Percentiles rank a stretch among this genome's conserved stretches.
Conservation (phyloP, 1,139 yeast genomes). For the Hyphopichia buzzinii region DNA sequence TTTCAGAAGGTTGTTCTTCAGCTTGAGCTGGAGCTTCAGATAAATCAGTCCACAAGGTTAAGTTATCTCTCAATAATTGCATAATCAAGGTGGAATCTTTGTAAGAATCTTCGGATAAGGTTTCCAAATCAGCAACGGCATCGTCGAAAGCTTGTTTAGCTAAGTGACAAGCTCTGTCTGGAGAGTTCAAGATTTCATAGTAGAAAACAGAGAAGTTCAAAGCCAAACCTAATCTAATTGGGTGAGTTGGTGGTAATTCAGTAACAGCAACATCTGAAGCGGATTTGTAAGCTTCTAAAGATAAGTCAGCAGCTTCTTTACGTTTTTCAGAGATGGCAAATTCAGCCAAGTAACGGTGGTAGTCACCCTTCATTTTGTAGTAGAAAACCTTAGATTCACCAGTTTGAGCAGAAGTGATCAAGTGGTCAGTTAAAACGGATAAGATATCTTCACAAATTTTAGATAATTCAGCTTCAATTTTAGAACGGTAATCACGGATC, state of each 20-base stretch:
- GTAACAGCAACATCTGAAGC: slow-evolving; percentile 97
- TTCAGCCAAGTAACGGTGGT: slow-evolving; percentile 98
- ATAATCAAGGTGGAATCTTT: slow-evolving; percentile 97
- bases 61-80: slow-evolving; percentile 98
- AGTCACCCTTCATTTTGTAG: slow-evolving; percentile 99
- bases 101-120: slow-evolving; percentile 95
- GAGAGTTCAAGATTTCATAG: slow-evolving; percentile 96
- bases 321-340: slow-evolving; percentile 90
- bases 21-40: slow-evolving; percentile 76
- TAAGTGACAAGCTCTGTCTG: slow-evolving; percentile 97
- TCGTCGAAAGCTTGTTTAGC: slow-evolving; percentile 99
- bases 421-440: slow-evolving; percentile 80
- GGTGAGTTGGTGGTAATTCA: slow-evolving; percentile 97
- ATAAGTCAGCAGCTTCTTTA: slow-evolving; percentile 87
- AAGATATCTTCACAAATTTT: slow-evolving; percentile 94
- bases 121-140: slow-evolving; percentile 97
- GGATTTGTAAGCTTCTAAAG: slow-evolving; percentile 90
- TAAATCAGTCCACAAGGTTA: slow-evolving; percentile 98
- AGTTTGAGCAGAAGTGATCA: slow-evolving; percentile 91
- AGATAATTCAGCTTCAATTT: slow-evolving; percentile 90
- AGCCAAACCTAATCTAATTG: slow-evolving; percentile 96
- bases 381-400: slow-evolving; percentile 98
- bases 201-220: slow-evolving; percentile 97
- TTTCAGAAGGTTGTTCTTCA: slow-evolving; percentile 44
- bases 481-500: slow-evolving; percentile 91